Evolutionary conservation across 2,329 filamentous ascomycete genomes (phyloP).

Genomic region (Xenoacremonium recifei): DNA sequence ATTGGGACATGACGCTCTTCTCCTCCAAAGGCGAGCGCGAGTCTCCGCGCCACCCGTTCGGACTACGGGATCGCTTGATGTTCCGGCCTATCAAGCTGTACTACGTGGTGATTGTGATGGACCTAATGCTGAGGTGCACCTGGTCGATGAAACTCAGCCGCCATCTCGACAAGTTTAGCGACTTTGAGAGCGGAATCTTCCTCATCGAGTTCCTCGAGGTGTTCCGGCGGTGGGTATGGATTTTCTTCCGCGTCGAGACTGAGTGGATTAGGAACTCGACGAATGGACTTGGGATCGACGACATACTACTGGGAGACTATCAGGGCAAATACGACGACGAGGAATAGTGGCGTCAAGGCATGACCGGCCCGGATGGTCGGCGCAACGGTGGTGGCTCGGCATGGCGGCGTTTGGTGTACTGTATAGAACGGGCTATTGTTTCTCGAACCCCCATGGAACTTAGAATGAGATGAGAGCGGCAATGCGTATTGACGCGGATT

Average conservation of each 20-base stretch:
- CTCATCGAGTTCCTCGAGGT: conserved; percentile 85
- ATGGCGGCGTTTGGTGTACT: conserved; percentile 13
- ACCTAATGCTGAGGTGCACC: conserved; percentile 80
- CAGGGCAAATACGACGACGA: conserved; percentile 55
- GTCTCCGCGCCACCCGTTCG: conserved; percentile 68
- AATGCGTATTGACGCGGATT: conserved; percentile 8
- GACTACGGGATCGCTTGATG: conserved; percentile 70
- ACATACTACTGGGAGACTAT: conserved; percentile 74
- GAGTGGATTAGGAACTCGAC: conserved; percentile 72
- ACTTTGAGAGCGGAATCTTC: conserved; percentile 87
- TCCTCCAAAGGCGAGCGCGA: conserved; percentile 55
- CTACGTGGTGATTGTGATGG: conserved; percentile 75
- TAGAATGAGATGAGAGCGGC: conserved; percentile 13
- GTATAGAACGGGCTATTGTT: conserved; percentile 16
- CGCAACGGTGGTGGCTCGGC: conserved; percentile 9
- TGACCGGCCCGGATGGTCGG: conserved; percentile 2
- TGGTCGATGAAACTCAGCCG: conserved; percentile 88
- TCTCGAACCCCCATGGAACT: no score
- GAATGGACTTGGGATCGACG: conserved; percentile 58
- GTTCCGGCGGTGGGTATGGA: conserved; percentile 89
- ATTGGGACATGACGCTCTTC: conserved; percentile 93
- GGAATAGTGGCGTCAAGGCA: conserved; percentile 23
- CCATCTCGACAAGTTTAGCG: conserved; percentile 78
- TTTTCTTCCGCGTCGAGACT: conserved; percentile 92
- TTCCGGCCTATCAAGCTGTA: conserved; percentile 75